Evolutionary conservation across 495 filamentous ascomycete species (phyloP), one percentile per base, ranked within the genome.

Genomic region (Aspergillus bertholletiae): DNA sequence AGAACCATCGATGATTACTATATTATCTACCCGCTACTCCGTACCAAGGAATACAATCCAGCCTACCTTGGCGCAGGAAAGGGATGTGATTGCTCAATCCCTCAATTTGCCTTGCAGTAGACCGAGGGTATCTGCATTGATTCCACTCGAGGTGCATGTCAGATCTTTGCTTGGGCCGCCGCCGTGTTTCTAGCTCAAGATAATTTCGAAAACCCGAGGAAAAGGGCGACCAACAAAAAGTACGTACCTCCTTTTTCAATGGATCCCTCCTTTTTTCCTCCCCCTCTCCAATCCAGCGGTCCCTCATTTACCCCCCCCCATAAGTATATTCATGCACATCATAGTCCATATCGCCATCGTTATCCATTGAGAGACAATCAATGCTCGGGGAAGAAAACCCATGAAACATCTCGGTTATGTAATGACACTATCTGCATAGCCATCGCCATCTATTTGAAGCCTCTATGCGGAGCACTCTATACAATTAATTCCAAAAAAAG

Each of bases 81-180:
- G 30, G 40, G 11, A 49, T 51, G 27, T 51, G 50, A 49, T 58
- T 58, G 46, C 45, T 34, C 43, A 49, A 49, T 48, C 40, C 27
- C 22, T 20, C 47, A 49, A 24, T 35, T 37, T 32, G 32, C 20
- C 51, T 53, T 57, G 55, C 55, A 57, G 54, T 44, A 57, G 54
- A 46, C 49, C 34, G 24, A 55, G 51, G 54, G 59, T 46, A 27
- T 26, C 51, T 55, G 54, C 46, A 53, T 49, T 51, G 51, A 44
- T 51, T 39, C 57, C 40, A 40, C 43, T 39, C 17, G 32, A 22
- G 40, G 24, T 58, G 56, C 40, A 51, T 61, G 54, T 47, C 46
- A 54, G 47, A 49, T 49, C 46, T 49, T 22, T 21, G n/a, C 35
- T 49, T 6, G n/a, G 34, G 30, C 34, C n/a, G 17, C 21, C 44